Percentiles rank a stretch among this genome's conserved stretches.
phyloP scores from a whole-genome alignment of 169 alveolate species.

The Plasmodium ovale region DNA sequence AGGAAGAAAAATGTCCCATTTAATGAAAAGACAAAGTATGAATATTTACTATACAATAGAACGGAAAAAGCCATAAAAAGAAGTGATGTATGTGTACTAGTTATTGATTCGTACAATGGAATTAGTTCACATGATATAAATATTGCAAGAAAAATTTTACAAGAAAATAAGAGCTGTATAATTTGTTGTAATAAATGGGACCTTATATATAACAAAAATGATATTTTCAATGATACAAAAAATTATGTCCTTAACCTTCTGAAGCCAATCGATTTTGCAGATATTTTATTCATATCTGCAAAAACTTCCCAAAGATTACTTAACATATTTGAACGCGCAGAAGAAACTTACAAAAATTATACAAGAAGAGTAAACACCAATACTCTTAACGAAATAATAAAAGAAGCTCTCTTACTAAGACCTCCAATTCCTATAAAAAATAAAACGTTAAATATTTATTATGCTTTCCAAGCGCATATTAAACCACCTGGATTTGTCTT shows the following conservation, averaged over 20 bases:
- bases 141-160: slow-evolving; percentile 82
- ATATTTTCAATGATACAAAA: slow-evolving; percentile 80
- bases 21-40: slow-evolving; percentile 62
- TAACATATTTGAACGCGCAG: slow-evolving; percentile 78
- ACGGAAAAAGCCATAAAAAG: slow-evolving; percentile 80
- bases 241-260: slow-evolving; percentile 82
- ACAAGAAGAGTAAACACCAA: slow-evolving; percentile 31
- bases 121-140: slow-evolving; percentile 82
- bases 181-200: slow-evolving; percentile 89
- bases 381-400: slow-evolving; percentile 77
- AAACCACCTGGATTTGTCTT: slow-evolving; percentile 86
- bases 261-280: slow-evolving; percentile 82
- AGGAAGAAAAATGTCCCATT: slow-evolving; percentile 57
- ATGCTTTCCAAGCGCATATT: slow-evolving; percentile 83
- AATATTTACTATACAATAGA: slow-evolving; percentile 39
- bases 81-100: slow-evolving; percentile 85
- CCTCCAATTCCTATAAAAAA: slow-evolving; percentile 82
- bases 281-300: slow-evolving; percentile 83
- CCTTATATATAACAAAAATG: slow-evolving; percentile 81
- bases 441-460: slow-evolving; percentile 82
- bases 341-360: slow-evolving; percentile 78
- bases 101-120: slow-evolving; percentile 85
- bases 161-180: slow-evolving; percentile 82
- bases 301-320: slow-evolving; percentile 83
- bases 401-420: slow-evolving; percentile 82